These are phyloP conservation scores for Cercospora citrullina DNA, from an alignment of 2,329 filamentous ascomycete species.

Conservation along the genomic window DNA sequence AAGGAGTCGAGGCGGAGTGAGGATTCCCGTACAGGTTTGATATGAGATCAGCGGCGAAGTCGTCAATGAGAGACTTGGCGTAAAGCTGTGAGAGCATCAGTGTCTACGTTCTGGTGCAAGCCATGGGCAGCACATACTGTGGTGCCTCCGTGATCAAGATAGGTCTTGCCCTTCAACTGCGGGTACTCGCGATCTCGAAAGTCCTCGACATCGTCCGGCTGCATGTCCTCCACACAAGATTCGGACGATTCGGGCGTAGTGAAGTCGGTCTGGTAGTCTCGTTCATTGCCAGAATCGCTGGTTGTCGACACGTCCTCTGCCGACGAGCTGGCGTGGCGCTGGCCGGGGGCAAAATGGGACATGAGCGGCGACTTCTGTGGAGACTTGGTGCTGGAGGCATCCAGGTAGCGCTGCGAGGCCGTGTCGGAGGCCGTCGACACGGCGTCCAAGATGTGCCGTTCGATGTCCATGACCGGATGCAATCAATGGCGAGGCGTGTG, in stretches of 20 bases:
- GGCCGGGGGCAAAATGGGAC: constrained; percentile 23
- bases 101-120: constrained; percentile 2
- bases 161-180: constrained; percentile 47
- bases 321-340: constrained; percentile 29
- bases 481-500: background rate
- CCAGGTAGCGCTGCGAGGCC: constrained; percentile 19
- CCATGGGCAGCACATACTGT: constrained; percentile 34
- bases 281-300: constrained; percentile 38
- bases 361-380: constrained; percentile 22
- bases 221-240: constrained; percentile 35
- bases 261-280: constrained; percentile 40
- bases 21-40: constrained; percentile 66
- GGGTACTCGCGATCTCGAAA: constrained; percentile 46
- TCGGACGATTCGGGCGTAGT: constrained; percentile 39
- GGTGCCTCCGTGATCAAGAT: constrained; percentile 44
- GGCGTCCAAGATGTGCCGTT: constrained; percentile 29
- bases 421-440: constrained; percentile 19
- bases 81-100: constrained; percentile 47
- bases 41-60: constrained; percentile 57
- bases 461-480: constrained; percentile 29
- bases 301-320: constrained; percentile 37
- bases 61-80: constrained; percentile 58
- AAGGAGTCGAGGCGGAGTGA: constrained; percentile 63
- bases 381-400: constrained; percentile 18
- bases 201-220: constrained; percentile 42